Evolutionary conservation across 116 monocot genomes (phyloP).

Genomic region (Thalassia testudinum): DNA sequence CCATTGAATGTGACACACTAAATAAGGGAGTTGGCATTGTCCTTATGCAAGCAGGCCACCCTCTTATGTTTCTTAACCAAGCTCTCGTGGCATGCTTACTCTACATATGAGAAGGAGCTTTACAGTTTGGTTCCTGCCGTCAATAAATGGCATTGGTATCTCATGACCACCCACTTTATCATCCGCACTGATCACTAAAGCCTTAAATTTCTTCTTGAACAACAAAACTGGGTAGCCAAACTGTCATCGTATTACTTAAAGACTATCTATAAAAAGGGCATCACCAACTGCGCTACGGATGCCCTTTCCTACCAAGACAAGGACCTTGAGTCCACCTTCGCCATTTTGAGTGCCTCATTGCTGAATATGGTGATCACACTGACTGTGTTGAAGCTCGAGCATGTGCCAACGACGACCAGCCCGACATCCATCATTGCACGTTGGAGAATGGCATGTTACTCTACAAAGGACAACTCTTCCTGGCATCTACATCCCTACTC

Average conservation of each 20-base stretch:
- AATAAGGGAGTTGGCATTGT: constrained; percentile 5
- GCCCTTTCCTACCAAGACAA: neutral
- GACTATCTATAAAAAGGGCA: neutral
- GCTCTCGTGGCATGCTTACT: too few species aligned
- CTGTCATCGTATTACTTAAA: neutral
- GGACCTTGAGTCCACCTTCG: neutral
- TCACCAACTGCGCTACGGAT: neutral
- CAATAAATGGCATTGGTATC: neutral
- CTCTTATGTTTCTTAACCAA: neutral
- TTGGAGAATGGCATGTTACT: neutral
- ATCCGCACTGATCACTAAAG: neutral
- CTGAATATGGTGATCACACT: neutral
- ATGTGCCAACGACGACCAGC: neutral
- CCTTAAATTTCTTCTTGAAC: constrained; percentile 4
- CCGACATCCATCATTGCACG: neutral
- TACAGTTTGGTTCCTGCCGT: neutral
- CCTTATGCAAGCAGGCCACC: neutral
- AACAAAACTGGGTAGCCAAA: neutral
- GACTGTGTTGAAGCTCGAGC: neutral
- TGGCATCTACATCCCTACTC: neutral
- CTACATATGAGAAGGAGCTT: neutral
- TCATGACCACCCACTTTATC: neutral
- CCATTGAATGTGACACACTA: constrained; percentile 10
- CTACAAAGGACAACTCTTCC: neutral
- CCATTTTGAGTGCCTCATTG: neutral